phyloP scores from a whole-genome alignment of 2,329 filamentous ascomycete species.

The Alternaria arborescens region DNA sequence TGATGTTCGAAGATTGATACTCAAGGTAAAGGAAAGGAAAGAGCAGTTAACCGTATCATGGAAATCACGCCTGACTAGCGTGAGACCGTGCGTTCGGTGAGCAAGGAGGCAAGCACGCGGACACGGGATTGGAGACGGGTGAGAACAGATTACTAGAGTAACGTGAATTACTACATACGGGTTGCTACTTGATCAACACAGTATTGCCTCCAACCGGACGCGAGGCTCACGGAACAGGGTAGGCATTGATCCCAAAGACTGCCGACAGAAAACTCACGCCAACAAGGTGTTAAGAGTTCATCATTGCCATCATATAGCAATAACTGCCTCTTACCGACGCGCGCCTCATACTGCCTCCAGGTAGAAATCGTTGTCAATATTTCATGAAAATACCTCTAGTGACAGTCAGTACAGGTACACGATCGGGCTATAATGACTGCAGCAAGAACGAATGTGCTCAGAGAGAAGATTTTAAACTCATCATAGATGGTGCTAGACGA shows the following conservation, averaged over 20 bases:
- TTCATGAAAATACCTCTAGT: neutral
- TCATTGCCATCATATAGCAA: neutral
- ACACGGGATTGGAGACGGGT: neutral
- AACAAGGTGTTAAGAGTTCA: neutral
- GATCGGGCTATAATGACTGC: too few species aligned
- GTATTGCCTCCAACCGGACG: neutral
- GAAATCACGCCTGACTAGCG: neutral
- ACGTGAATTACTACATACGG: neutral
- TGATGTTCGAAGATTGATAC: neutral
- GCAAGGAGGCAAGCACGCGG: neutral
- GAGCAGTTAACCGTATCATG: neutral
- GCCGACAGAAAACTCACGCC: neutral
- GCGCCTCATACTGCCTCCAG: too few species aligned
- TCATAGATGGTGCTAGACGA: constrained; percentile 37
- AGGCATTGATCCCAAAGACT: neutral
- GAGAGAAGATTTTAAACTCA: constrained; percentile 51
- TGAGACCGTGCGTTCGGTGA: neutral
- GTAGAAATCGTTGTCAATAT: too few species aligned
- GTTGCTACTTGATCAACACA: neutral
- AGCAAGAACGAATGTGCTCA: constrained; percentile 29
- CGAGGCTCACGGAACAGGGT: neutral
- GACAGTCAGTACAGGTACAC: neutral
- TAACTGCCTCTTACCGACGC: neutral
- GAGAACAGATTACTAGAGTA: neutral
- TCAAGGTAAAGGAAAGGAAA: too few species aligned